These are phyloP conservation scores for Pseudocercospora fuligena DNA, from an alignment of 2,329 filamentous ascomycete genomes.

Conservation along the genomic window DNA sequence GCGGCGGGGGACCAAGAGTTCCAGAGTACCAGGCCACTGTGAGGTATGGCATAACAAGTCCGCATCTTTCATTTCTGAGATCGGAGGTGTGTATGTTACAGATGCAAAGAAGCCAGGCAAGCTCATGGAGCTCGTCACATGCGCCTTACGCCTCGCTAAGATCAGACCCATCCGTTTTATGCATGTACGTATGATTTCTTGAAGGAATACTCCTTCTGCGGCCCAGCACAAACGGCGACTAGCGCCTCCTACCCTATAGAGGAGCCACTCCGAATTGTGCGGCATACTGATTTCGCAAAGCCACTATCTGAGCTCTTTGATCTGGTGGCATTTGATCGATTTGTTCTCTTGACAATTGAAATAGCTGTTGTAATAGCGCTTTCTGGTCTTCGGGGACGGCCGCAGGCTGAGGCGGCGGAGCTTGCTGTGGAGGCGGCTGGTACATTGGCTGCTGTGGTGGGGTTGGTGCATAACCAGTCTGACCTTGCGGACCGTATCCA, in stretches of 20 bases:
- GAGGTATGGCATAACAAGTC: no score
- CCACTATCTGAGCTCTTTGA: constrained; percentile 78
- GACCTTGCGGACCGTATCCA: constrained; percentile 43
- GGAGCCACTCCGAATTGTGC: constrained; percentile 57
- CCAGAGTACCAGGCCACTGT: no score
- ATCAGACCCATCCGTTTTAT: neutral
- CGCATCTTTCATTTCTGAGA: no score
- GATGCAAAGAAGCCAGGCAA: neutral
- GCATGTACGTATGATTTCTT: neutral
- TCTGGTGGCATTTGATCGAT: constrained; percentile 71
- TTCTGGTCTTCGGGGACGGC: constrained; percentile 62
- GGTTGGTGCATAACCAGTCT: constrained; percentile 44
- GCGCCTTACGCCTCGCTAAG: neutral
- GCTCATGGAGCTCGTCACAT: neutral
- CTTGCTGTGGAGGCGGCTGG: constrained; percentile 49
- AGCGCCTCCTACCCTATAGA: neutral
- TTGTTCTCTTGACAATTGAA: constrained; percentile 77
- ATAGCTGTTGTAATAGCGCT: constrained; percentile 77
- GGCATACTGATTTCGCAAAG: constrained; percentile 57
- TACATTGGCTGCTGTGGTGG: constrained; percentile 49
- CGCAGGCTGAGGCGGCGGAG: constrained; percentile 47
- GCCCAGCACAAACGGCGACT: neutral
- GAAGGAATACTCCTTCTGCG: neutral
- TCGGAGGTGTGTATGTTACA: no score
- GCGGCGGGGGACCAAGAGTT: no score